Percentiles rank a stretch among this genome's conserved stretches.
These are phyloP conservation scores for Psilocybe cubensis DNA, from an alignment of 768 basidiomycete genomes.

Conservation along the genomic window DNA sequence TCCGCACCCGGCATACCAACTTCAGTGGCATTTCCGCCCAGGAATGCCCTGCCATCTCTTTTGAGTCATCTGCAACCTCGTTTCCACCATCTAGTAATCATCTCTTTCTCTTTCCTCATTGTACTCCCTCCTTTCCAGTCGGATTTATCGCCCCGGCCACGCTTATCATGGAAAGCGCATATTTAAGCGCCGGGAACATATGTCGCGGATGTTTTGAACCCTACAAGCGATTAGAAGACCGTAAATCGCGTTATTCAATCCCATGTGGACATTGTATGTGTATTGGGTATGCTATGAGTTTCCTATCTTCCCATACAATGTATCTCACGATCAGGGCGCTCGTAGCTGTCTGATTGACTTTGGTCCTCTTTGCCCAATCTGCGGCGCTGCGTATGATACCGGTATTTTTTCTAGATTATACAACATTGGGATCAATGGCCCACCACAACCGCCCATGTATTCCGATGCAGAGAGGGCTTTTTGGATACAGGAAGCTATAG, in stretches of 20 bases:
- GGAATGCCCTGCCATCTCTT: not conserved
- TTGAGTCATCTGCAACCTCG: conserved; percentile 3
- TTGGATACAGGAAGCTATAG: conserved; percentile 2
- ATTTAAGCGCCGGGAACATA: conserved; percentile 16
- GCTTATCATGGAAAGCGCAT: conserved; percentile 5
- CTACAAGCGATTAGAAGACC: conserved; percentile 12
- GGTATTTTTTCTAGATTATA: not conserved
- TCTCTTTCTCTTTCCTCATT: not conserved
- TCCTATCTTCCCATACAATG: not conserved
- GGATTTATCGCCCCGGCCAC: not conserved
- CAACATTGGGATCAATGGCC: not conserved
- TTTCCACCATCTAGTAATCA: not conserved
- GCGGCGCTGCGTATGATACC: conserved; percentile 2
- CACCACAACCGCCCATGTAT: not conserved
- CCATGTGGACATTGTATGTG: conserved; percentile 68
- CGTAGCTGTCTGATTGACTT: conserved; percentile 6
- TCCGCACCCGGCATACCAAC: not conserved
- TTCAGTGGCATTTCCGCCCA: not conserved
- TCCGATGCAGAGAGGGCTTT: not conserved
- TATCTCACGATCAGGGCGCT: not conserved
- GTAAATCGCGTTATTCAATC: conserved; percentile 3
- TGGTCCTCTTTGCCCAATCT: not conserved
- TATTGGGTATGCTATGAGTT: conserved; percentile 31
- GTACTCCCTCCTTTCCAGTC: not conserved
- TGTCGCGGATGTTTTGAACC: conserved; percentile 16